Percentiles rank a stretch among this genome's conserved stretches.
phyloP scores from a whole-genome alignment of 2,329 filamentous ascomycete species.

The Tolypocladium inflatum region DNA sequence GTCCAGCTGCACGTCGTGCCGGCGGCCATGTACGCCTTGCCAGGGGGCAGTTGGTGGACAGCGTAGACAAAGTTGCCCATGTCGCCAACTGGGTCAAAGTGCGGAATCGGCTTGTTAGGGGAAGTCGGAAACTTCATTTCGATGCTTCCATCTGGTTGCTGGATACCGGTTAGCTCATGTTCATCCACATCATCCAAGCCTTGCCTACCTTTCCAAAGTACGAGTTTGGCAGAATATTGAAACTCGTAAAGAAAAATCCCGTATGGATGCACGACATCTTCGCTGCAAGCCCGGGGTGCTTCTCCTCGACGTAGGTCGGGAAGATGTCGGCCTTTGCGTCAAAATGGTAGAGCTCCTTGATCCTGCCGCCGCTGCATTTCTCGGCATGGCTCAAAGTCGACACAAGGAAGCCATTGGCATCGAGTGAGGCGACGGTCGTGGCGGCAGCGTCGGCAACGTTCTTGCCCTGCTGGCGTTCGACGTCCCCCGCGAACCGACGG shows the following conservation, averaged over 20 bases:
- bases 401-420: slow-evolving; percentile 37
- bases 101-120: slow-evolving; percentile 28
- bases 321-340: slow-evolving; percentile 44
- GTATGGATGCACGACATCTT: slow-evolving; percentile 44
- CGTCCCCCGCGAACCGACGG: slow-evolving; percentile 33
- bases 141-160: slow-evolving; percentile 30
- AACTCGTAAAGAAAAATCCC: slow-evolving; percentile 38
- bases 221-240: slow-evolving; percentile 32
- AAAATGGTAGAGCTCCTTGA: slow-evolving; percentile 41
- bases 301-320: slow-evolving; percentile 31
- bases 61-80: slow-evolving; percentile 38
- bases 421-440: slow-evolving; percentile 25
- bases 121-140: slow-evolving; percentile 37
- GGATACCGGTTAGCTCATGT: not conserved
- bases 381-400: slow-evolving; percentile 40
- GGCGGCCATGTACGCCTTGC: slow-evolving; percentile 38
- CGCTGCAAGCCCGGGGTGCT: slow-evolving; percentile 30
- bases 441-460: slow-evolving; percentile 48
- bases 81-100: slow-evolving; percentile 36
- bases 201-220: slow-evolving; percentile 35
- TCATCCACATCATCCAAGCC: no score
- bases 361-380: slow-evolving; percentile 34
- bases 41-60: slow-evolving; percentile 37
- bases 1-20: slow-evolving; percentile 35
- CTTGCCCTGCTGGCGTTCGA: slow-evolving; percentile 40